Percentiles rank a stretch among this genome's conserved stretches.
Conservation (phyloP, 2,329 filamentous ascomycete species). For the Colletotrichum kahawae region DNA sequence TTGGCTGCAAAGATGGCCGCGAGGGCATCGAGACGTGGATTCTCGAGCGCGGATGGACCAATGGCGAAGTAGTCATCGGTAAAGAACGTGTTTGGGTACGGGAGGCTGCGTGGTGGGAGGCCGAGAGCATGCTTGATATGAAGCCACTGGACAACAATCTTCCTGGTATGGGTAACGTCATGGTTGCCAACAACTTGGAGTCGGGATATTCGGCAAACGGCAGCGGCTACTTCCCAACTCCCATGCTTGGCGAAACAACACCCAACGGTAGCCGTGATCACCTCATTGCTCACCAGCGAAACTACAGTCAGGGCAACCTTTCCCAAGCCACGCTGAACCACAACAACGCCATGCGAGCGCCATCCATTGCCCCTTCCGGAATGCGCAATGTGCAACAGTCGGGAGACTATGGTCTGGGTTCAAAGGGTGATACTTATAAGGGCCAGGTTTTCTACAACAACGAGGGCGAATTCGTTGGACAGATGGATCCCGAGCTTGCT, state of each 20-base stretch:
- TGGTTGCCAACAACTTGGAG: conserved; percentile 65
- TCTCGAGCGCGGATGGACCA: conserved; percentile 95
- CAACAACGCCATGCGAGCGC: conserved; percentile 46
- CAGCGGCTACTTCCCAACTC: conserved; percentile 73
- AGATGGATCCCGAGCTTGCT: conserved; percentile 78
- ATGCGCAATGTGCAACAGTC: conserved; percentile 53
- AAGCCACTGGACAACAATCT: conserved; percentile 64
- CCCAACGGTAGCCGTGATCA: conserved; percentile 76
- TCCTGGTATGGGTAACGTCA: conserved; percentile 33
- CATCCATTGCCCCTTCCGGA: conserved; percentile 66
- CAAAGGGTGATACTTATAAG: conserved; percentile 80
- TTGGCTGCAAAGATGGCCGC: conserved; percentile 88
- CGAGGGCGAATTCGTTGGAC: conserved; percentile 70
- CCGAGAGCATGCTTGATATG: conserved; percentile 92
- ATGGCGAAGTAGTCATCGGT: conserved; percentile 92
- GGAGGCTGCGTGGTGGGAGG: conserved; percentile 96
- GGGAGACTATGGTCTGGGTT: conserved; percentile 89
- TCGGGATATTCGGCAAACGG: conserved; percentile 72
- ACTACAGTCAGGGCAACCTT: conserved; percentile 59
- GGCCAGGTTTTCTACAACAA: conserved; percentile 77
- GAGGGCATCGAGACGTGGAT: conserved; percentile 96
- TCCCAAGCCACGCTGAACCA: conserved; percentile 58
- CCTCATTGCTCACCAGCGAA: conserved; percentile 64
- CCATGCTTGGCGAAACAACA: conserved; percentile 60
- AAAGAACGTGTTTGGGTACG: conserved; percentile 95